These are phyloP conservation scores for Ensete ventricosum DNA, from an alignment of 176 grass and related monocot genomes.

Conservation along the genomic window DNA sequence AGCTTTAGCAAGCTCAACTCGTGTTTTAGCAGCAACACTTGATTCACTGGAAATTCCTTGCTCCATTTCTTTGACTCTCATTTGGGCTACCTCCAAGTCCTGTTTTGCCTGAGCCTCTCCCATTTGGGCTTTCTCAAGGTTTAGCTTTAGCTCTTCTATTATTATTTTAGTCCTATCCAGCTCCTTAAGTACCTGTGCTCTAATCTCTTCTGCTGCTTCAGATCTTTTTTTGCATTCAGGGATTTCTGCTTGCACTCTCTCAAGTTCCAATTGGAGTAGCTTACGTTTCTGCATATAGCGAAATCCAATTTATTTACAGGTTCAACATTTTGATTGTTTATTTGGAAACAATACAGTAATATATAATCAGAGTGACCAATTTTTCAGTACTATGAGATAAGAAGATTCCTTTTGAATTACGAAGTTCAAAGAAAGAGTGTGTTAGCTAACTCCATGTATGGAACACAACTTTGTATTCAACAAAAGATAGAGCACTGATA, in stretches of 20 bases:
- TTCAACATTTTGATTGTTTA: background rate
- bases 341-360: background rate
- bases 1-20: slow-evolving; percentile 52
- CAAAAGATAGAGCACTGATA: background rate
- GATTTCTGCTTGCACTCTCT: slow-evolving; percentile 52
- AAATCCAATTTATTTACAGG: slow-evolving; percentile 6
- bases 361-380: background rate
- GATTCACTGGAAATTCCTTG: slow-evolving; percentile 56
- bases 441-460: background rate
- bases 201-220: slow-evolving; percentile 49
- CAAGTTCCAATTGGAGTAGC: slow-evolving; percentile 56
- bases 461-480: background rate
- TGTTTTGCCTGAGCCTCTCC: slow-evolving; percentile 76
- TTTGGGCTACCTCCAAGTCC: slow-evolving; percentile 68
- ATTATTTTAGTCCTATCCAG: slow-evolving; percentile 47
- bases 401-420: background rate
- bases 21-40: slow-evolving; percentile 60
- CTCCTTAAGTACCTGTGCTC: slow-evolving; percentile 40
- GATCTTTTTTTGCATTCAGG: slow-evolving; percentile 41
- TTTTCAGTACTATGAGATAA: background rate
- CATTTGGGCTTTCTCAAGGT: slow-evolving; percentile 60
- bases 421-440: background rate
- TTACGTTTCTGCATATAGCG: slow-evolving; percentile 41
- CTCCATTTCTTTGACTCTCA: slow-evolving; percentile 63
- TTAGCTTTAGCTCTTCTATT: slow-evolving; percentile 66